These are phyloP conservation scores for Lepidium aucheri DNA, from an alignment of 345 rosid genomes.

Conservation along the genomic window DNA sequence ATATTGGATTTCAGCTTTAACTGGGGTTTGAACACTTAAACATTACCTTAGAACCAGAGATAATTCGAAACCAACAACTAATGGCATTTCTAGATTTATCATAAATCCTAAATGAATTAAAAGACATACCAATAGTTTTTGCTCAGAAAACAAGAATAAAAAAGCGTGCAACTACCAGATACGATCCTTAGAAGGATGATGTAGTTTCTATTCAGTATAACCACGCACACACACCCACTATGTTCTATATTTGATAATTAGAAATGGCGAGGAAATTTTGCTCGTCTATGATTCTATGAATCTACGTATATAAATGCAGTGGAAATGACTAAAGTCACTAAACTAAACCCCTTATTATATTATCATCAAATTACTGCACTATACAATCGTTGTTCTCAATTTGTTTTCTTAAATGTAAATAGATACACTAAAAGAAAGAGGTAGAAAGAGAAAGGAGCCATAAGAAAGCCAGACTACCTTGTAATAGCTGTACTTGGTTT, in stretches of 20 bases:
- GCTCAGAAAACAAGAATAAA: not conserved
- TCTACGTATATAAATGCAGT: not conserved
- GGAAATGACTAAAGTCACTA: not conserved
- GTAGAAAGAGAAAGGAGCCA: not conserved
- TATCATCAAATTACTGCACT: not conserved
- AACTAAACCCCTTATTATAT: not conserved
- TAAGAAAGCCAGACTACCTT: constrained; percentile 40
- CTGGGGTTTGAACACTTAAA: not conserved
- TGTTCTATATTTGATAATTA: not conserved
- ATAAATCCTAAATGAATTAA: not conserved
- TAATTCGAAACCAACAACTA: not conserved
- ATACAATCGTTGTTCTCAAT: not conserved
- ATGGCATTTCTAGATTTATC: not conserved
- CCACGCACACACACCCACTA: not conserved
- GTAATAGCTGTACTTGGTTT: constrained; percentile 78
- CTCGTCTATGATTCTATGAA: not conserved
- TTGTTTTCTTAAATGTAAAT: not conserved
- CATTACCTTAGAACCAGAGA: not conserved
- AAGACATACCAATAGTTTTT: not conserved
- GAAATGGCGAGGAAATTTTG: not conserved
- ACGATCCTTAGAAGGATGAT: not conserved
- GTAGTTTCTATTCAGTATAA: not conserved
- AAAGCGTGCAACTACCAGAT: not conserved
- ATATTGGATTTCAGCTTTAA: not conserved
- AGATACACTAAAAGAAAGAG: not conserved